Base-by-base conservation (phyloP, 1,284 basidiomycete species). In the Xerocomus minutiporus region DNA sequence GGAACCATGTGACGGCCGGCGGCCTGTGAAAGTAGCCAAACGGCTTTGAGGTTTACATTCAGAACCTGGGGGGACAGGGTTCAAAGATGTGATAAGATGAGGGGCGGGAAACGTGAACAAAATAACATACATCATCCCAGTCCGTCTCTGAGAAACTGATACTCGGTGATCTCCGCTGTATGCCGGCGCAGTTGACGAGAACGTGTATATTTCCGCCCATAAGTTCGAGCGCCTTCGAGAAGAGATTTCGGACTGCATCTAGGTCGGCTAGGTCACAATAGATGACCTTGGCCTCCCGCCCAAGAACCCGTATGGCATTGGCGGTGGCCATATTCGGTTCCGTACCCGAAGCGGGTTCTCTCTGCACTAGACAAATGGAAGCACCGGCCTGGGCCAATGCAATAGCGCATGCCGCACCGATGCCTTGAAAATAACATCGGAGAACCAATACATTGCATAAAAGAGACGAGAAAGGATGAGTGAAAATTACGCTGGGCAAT, bases 181-280 rank as follows among this genome's bases (percentile, higher is more conserved):
- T 97, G 46, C 94, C 95, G 51, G 91, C 95, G 69, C 93, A 97
- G 72, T 97, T 96, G 68, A 97, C 83, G 45, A 97, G 81, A 60
- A 97, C 79, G 68, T 97, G 85, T 59, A 97, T 86, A 51, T 82
- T 73, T 45, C 79, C 81, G 41, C 75, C 79, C 75, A 86, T 81
- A 54, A 76, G 70, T 46, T 79, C 72, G 17, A 86, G 74, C 26
- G 91, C 88, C 48, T 75, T 73, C 48, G 79, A 75, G 65, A 92
- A 86, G 57, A 90, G 71, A 34, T 67, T 64, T 61, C 80, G 84
- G 59, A 96, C 89, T 29, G 79, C 74, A 28, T 79, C 72, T 35
- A 86, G 72, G 64, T 91, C 81, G 20, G 80, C 75, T 23, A 97
- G 77, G 71, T 97, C 91, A 65, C 87, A 90, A 36, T 86, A 74